Conservation (phyloP, 2,329 filamentous ascomycete genomes). For the Lachnellula hyalina region DNA sequence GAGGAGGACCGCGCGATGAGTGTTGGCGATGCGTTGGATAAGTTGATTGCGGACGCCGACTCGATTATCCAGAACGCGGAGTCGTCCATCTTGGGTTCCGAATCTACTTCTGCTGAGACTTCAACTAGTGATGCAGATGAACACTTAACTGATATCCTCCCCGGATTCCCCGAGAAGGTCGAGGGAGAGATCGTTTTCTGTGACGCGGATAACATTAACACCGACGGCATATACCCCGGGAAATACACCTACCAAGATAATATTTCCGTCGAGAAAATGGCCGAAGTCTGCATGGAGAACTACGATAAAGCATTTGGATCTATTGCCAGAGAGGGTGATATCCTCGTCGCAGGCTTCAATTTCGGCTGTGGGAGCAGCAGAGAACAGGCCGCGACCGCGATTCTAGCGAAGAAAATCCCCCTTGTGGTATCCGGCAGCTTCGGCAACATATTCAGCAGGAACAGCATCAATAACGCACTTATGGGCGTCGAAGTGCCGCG, state of each 20-base stretch:
- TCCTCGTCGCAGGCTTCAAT: conserved; percentile 82
- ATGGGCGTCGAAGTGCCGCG: conserved; percentile 66
- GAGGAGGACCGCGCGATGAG: conserved; percentile 61
- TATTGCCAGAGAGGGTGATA: conserved; percentile 64
- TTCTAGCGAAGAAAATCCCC: conserved; percentile 74
- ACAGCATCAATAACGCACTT: conserved; percentile 75
- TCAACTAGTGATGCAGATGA: conserved; percentile 32
- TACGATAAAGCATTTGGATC: conserved; percentile 70
- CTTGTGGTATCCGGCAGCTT: conserved; percentile 78
- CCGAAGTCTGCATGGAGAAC: conserved; percentile 87
- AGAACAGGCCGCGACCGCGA: conserved; percentile 84
- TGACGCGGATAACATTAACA: conserved; percentile 83
- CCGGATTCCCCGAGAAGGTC: conserved; percentile 80
- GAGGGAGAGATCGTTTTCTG: conserved; percentile 83
- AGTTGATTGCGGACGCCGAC: conserved; percentile 65
- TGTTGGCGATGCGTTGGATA: conserved; percentile 66
- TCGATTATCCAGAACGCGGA: conserved; percentile 33
- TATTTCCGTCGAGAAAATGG: conserved; percentile 73
- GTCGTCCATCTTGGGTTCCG: conserved; percentile 27
- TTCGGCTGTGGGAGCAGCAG: conserved; percentile 79
- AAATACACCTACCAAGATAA: conserved; percentile 92
- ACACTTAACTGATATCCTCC: conserved; percentile 62
- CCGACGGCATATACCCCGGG: conserved; percentile 86
- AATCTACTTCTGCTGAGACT: conserved; percentile 11
- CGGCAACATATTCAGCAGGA: conserved; percentile 75